A percentile compares a stretch with the other conserved stretches of the same genome.
Evolutionary conservation across 345 rosid species (phyloP).

Genomic region (Mercurialis annua): DNA sequence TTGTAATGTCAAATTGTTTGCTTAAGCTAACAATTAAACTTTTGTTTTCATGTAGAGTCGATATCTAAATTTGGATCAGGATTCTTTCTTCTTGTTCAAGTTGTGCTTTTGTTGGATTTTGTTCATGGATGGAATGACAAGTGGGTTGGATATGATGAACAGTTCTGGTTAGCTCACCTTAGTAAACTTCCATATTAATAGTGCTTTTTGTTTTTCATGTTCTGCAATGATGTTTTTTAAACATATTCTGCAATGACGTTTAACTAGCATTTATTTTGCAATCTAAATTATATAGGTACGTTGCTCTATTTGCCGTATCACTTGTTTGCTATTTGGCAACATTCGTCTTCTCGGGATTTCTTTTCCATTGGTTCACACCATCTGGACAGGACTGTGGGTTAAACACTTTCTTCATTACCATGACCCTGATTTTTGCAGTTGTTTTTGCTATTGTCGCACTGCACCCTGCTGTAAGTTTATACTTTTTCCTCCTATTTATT

Average conservation of each 20-base stretch:
- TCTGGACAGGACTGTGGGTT: slow-evolving; percentile 97
- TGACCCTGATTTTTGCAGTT: slow-evolving; percentile 63
- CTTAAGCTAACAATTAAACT: slow-evolving; percentile 1
- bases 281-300: slow-evolving; percentile 50
- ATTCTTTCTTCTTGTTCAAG: slow-evolving; percentile 93
- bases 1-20: neutral
- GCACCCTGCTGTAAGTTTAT: slow-evolving; percentile 85
- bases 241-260: neutral
- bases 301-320: slow-evolving; percentile 74
- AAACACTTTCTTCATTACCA: slow-evolving; percentile 78
- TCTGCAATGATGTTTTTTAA: slow-evolving; percentile 2
- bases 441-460: slow-evolving; percentile 77
- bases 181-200: neutral
- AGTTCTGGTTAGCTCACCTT: slow-evolving; percentile 77
- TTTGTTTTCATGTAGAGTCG: slow-evolving; percentile 48
- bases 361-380: slow-evolving; percentile 94
- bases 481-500: slow-evolving; percentile 1
- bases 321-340: slow-evolving; percentile 81
- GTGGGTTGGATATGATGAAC: slow-evolving; percentile 95
- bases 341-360: slow-evolving; percentile 90
- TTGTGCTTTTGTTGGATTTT: slow-evolving; percentile 96
- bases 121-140: slow-evolving; percentile 99
- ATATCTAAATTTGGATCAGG: slow-evolving; percentile 96
- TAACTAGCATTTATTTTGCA: neutral
- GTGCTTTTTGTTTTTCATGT: neutral